phyloP scores from a whole-genome alignment of 306 rosid species.

The Myrica gale region DNA sequence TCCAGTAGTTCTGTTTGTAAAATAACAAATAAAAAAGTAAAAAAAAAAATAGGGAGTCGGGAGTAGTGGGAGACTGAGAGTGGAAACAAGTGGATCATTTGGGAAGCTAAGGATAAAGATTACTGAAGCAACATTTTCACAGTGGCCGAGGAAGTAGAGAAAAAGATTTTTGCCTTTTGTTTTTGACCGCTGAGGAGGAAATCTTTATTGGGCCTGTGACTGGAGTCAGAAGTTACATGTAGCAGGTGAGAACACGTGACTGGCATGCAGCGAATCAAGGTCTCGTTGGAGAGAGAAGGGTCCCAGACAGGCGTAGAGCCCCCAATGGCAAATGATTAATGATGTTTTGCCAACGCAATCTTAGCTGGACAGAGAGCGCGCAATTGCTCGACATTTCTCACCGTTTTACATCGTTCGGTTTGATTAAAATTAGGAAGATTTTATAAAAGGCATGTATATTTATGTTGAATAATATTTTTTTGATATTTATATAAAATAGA shows the following conservation, averaged over 20 bases:
- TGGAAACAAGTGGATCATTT: constrained; percentile 30
- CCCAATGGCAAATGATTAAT: constrained; percentile 37
- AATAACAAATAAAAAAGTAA: not conserved
- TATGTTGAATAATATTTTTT: too few relatives aligned
- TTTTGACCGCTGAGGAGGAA: constrained; percentile 7
- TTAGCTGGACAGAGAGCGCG: constrained; percentile 47
- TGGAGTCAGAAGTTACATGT: constrained; percentile 7
- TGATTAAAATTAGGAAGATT: too few relatives aligned
- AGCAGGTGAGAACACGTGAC: constrained; percentile 40
- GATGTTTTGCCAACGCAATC: constrained; percentile 55
- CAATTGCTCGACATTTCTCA: not conserved
- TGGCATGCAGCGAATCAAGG: constrained; percentile 46
- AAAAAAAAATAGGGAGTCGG: constrained; percentile 12
- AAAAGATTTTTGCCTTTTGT: not conserved
- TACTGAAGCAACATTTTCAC: constrained; percentile 33
- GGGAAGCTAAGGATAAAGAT: constrained; percentile 40
- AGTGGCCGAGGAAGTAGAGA: not conserved
- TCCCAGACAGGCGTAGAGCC: not conserved
- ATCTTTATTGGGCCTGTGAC: not conserved
- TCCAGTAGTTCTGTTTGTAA: constrained; percentile 17
- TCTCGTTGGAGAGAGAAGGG: not conserved
- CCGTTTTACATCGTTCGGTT: too few relatives aligned
- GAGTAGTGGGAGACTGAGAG: constrained; percentile 20
- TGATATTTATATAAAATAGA: too few relatives aligned
- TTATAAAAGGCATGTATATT: too few relatives aligned